Evolutionary conservation across 164 flowering plant species (phyloP).

Genomic region (Annona squamosa): DNA sequence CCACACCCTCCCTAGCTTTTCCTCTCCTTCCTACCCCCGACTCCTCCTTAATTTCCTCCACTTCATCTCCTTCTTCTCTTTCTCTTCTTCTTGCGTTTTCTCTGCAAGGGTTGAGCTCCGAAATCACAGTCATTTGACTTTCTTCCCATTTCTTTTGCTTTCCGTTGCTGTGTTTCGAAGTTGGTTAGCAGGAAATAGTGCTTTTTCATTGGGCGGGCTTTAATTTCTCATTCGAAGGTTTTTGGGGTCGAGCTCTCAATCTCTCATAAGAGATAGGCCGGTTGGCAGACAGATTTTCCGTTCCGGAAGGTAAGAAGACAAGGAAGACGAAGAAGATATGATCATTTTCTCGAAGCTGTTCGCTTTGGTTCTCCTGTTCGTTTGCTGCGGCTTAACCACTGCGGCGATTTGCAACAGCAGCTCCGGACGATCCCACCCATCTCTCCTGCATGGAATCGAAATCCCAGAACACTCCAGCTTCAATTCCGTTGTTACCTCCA

Average conservation of each 20-base stretch:
- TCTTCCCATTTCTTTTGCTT: background rate
- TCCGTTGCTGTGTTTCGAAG: background rate
- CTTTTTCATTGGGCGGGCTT: no score
- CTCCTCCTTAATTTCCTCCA: background rate
- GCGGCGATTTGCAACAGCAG: conserved; percentile 14
- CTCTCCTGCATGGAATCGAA: conserved; percentile 43
- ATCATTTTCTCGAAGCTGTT: conserved; percentile 18
- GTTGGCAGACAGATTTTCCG: no score
- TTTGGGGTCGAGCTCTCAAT: background rate
- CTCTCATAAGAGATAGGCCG: background rate
- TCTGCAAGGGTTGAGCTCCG: background rate
- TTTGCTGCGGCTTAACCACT: conserved; percentile 12
- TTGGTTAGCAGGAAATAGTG: background rate
- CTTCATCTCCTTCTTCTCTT: background rate
- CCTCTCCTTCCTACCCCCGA: background rate
- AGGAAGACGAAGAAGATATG: conserved; percentile 13
- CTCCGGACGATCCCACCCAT: conserved; percentile 17
- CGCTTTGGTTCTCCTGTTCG: conserved; percentile 17
- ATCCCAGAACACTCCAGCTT: conserved; percentile 49
- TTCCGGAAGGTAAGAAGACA: background rate
- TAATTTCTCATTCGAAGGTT: background rate
- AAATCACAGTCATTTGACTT: background rate
- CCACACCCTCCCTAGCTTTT: background rate
- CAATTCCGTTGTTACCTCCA: conserved; percentile 34
- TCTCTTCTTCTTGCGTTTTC: background rate